A percentile compares a stretch with the other conserved stretches of the same genome.
Conservation (phyloP, 192 early-diverging fungal species). For the Coemansia sp. region DNA sequence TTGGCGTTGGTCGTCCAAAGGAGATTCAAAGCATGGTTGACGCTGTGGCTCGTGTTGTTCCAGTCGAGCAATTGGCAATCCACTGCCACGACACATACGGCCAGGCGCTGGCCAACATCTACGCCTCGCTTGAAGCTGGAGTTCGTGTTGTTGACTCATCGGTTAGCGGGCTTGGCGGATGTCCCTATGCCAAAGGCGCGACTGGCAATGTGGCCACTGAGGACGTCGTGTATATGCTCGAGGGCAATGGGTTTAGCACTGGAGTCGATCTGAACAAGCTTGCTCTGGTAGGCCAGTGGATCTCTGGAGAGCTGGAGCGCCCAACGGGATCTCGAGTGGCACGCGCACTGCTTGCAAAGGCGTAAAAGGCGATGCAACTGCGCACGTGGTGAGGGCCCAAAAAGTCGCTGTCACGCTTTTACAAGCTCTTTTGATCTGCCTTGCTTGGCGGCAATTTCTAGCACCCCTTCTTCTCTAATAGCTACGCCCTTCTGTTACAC, state of each 20-base stretch:
- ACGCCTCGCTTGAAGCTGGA: conserved; percentile 77
- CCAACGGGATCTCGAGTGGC: conserved; percentile 59
- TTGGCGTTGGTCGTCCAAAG: too few species aligned
- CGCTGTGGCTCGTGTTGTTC: conserved; percentile 63
- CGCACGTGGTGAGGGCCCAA: conserved; percentile 9
- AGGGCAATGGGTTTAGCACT: conserved; percentile 82
- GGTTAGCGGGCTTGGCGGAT: conserved; percentile 92
- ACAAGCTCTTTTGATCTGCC: background rate
- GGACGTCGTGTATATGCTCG: conserved; percentile 92
- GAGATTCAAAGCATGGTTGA: too few species aligned
- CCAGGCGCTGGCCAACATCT: conserved; percentile 92
- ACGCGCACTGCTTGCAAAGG: conserved; percentile 46
- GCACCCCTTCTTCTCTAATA: background rate
- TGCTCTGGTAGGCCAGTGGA: conserved; percentile 82
- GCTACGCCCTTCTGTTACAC: too few species aligned
- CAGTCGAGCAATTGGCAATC: conserved; percentile 77
- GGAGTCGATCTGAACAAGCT: conserved; percentile 77
- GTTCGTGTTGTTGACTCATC: conserved; percentile 94
- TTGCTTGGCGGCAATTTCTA: background rate
- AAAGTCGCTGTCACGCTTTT: background rate
- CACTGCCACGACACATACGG: conserved; percentile 99
- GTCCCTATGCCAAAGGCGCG: conserved; percentile 95
- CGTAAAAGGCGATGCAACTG: background rate
- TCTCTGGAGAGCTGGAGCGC: conserved; percentile 78
- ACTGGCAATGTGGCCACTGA: conserved; percentile 97